A percentile compares a stretch with the other conserved stretches of the same genome.
Evolutionary conservation across 2,329 filamentous ascomycete genomes (phyloP).

Genomic region (Aspergillus neotritici): DNA sequence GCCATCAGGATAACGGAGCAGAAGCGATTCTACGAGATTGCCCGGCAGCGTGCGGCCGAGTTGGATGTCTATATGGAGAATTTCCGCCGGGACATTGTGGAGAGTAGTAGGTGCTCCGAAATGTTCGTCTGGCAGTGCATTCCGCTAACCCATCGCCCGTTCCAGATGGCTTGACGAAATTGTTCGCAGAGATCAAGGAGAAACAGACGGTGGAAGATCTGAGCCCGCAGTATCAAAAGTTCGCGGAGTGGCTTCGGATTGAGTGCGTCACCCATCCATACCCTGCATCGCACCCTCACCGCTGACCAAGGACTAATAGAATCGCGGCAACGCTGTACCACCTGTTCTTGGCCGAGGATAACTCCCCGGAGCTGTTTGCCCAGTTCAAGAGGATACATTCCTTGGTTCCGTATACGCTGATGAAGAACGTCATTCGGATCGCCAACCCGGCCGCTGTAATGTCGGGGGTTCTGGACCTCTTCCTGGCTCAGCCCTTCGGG

Average conservation of each 20-base stretch:
- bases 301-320: slow-evolving; percentile 27
- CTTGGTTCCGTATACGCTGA: slow-evolving; percentile 80
- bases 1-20: slow-evolving; percentile 88
- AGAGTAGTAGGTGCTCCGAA: slow-evolving; percentile 56
- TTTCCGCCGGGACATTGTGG: slow-evolving; percentile 62
- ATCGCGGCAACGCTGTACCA: slow-evolving; percentile 96
- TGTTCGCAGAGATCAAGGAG: slow-evolving; percentile 88
- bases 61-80: slow-evolving; percentile 97
- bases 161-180: slow-evolving; percentile 74
- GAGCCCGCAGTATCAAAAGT: slow-evolving; percentile 93
- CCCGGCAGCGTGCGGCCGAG: slow-evolving; percentile 79
- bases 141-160: slow-evolving; percentile 5
- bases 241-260: slow-evolving; percentile 95
- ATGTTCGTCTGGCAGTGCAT: slow-evolving; percentile 25
- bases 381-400: slow-evolving; percentile 93
- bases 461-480: slow-evolving; percentile 90
- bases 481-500: slow-evolving; percentile 91
- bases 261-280: slow-evolving; percentile 48
- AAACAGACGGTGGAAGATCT: slow-evolving; percentile 83
- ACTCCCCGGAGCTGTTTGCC: slow-evolving; percentile 91
- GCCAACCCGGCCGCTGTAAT: slow-evolving; percentile 96
- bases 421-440: slow-evolving; percentile 96
- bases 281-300: background rate
- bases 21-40: slow-evolving; percentile 90
- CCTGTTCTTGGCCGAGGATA: slow-evolving; percentile 94